Base-by-base conservation (phyloP, 1,284 basidiomycete species). In the Moesziomyces aphidis region DNA sequence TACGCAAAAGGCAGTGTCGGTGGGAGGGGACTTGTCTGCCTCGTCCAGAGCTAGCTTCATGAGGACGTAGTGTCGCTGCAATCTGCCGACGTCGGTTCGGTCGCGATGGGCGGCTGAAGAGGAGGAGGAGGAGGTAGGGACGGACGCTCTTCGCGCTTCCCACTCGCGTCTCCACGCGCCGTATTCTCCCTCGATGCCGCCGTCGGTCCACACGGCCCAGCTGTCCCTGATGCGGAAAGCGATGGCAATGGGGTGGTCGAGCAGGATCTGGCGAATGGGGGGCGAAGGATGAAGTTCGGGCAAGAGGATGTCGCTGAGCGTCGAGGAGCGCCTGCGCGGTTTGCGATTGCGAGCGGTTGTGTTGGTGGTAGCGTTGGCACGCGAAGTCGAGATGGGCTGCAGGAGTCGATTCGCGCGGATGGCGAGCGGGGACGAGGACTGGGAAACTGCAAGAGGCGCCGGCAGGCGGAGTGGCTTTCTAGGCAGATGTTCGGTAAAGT, bases 1-100 rank as follows among this genome's bases (percentile, higher is more conserved):
- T 22, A 99, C 97, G 81, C 93, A 97, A 85, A 98, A 99, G 0
- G 95, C 96, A 0, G 91, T 91, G 3, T 90, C 89, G 0, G 89
- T 88, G 0, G 93, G 91, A 9, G 85, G 85, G 75, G 92, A 94
- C 85, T 91, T 90, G 53, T 87, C 86, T 2, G 94, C 93, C 83
- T 94, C 90, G 5, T 79, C 84, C 28, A 96, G 87, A 0, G 94
- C 93, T 39, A 89, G 85, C 19, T 86, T 87, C 82, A 95, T 88
- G 78, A 89, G 90, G 17, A 39, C 22, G 42, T 70, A 62, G 61
- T 81, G 77, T 4, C 76, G 58, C 3, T 55, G 50, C n/a, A 70
- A 46, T 1, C 50, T 50, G 8, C 73, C 71, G 4, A 63, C 47
- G 21, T 58, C 54, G 44, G 24, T 49, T 4, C 39, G 15, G 4